Base-by-base conservation (phyloP, 495 filamentous ascomycete species). In the Neurospora hispaniola region DNA sequence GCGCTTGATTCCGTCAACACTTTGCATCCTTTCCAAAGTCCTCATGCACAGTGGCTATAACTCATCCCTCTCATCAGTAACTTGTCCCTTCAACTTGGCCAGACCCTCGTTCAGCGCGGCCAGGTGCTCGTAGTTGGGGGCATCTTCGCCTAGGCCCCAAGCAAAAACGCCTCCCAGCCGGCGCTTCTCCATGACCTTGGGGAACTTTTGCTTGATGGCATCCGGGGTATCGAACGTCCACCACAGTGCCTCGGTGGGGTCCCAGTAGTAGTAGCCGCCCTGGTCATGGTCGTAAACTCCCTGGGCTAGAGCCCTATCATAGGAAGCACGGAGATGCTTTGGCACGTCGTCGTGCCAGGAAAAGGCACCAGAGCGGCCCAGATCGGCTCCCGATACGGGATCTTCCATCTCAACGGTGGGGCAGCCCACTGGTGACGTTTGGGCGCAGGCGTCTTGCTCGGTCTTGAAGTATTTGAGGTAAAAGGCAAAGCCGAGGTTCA, bases 71-170 rank as follows among this genome's bases (percentile, higher is more conserved):
- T 18, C 39, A n/a, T 38, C 73, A 41, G 35, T 69, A 9, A 4
- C 73, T 23, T 39, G 41, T 12, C 72, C 18, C 20, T 68, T 71
- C 1, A 68, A 23, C 46, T 72, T 71, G 2, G 76, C 72, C 8
- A 84, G 41, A 2, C 76, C 78, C 39, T 78, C 74, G 73, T 86
- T 88, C 77, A 91, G 85, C 5, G 88, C 87, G 54, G 84, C 80
- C 4, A 93, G 76, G 79, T 92, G 90, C 70, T 81, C 80, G 72
- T 84, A 91, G 35, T 84, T 76, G 42, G 86, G 80, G 2, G 86
- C 89, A 81, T 93, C 91, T 80, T 93, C 91, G 5, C 91, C 92
- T 73, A 94, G 78, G 35, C 86, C 91, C 92, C 90, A 92, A 0
- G 90, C 89, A 83, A 92, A 91, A 39, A 92, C 88, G 23, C 91